Conservation (phyloP, 192 early-diverging fungal species). For the Podila minutissima region DNA sequence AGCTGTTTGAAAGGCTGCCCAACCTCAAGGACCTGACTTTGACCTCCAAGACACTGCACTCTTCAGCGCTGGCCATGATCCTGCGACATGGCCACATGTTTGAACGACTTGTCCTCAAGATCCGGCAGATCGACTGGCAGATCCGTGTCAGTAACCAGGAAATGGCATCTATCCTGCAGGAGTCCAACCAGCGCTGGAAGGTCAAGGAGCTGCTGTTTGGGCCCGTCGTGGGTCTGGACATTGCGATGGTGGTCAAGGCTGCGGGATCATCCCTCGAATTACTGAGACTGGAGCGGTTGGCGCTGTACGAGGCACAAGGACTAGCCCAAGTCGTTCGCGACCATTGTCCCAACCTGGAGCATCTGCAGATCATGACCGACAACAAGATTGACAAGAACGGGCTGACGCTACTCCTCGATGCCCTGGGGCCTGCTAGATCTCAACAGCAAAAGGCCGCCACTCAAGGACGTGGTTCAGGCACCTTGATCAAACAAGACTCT, state of each 20-base stretch:
- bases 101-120: not conserved
- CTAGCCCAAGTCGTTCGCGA: not conserved
- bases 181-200: not conserved
- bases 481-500: too few relatives aligned
- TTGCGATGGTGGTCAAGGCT: not conserved
- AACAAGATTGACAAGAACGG: not conserved
- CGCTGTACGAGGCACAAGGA: not conserved
- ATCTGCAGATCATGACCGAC: constrained; percentile 1
- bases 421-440: not conserved
- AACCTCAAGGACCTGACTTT: not conserved
- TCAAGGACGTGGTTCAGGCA: too few relatives aligned
- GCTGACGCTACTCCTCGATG: not conserved
- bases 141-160: not conserved
- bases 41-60: not conserved
- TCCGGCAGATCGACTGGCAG: constrained; percentile 1
- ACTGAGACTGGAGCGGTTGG: not conserved
- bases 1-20: not conserved
- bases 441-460: not conserved
- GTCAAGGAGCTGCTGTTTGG: not conserved
- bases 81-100: not conserved
- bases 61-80: not conserved
- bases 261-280: not conserved
- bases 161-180: not conserved
- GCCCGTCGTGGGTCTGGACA: not conserved
- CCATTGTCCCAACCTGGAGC: not conserved